A percentile compares a stretch with the other conserved stretches of the same genome.
Conservation (phyloP, 768 basidiomycete genomes). For the Suillus luteus region DNA sequence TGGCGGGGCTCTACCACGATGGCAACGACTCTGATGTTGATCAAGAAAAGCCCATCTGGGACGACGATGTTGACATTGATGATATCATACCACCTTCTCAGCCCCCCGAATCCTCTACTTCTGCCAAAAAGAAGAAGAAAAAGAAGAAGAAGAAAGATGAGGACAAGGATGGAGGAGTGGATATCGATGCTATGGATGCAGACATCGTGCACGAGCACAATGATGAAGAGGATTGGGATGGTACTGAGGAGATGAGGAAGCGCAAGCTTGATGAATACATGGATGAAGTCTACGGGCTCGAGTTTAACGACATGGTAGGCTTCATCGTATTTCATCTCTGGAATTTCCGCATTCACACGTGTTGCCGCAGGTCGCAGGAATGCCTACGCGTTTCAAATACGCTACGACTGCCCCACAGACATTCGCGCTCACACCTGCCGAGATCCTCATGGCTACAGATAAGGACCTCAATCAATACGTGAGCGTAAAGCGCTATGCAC, state of each 20-base stretch:
- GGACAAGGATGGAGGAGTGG: constrained; percentile 46
- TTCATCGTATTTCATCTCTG: background rate
- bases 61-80: constrained; percentile 84
- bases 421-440: constrained; percentile 76
- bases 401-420: constrained; percentile 59
- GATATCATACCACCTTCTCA: constrained; percentile 51
- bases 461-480: constrained; percentile 91
- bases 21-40: constrained; percentile 45
- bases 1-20: constrained; percentile 70
- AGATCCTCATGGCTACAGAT: constrained; percentile 91
- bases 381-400: constrained; percentile 95
- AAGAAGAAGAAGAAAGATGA: constrained; percentile 37
- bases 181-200: constrained; percentile 53
- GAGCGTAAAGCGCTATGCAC: constrained; percentile 87
- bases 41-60: constrained; percentile 83
- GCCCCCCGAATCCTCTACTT: constrained; percentile 36
- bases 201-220: constrained; percentile 53
- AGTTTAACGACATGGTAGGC: constrained; percentile 94
- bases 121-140: constrained; percentile 50
- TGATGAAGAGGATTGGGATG: constrained; percentile 75
- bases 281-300: constrained; percentile 87
- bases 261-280: constrained; percentile 82
- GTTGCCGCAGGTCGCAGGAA: constrained; percentile 48
- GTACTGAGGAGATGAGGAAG: constrained; percentile 90
- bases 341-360: background rate